phyloP scores from a whole-genome alignment of 1,284 basidiomycete species.

The Chiua sp. region DNA sequence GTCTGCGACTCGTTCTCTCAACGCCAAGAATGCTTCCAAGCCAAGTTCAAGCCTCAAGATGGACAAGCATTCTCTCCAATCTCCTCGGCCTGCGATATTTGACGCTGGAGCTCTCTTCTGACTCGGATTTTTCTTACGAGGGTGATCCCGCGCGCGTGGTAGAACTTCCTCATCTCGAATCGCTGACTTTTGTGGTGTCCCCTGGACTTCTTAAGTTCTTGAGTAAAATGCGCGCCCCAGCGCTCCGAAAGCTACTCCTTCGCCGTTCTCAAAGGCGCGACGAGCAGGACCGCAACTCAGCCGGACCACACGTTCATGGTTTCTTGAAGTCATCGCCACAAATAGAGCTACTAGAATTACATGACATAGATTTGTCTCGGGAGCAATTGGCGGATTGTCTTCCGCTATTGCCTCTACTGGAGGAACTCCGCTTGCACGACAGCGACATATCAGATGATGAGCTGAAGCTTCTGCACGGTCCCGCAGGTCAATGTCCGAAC shows the following conservation, averaged over 20 bases:
- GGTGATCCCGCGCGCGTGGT: constrained; percentile 37
- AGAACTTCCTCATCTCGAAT: constrained; percentile 44
- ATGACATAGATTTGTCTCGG: constrained; percentile 56
- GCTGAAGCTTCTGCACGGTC: constrained; percentile 46
- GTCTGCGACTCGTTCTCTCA: constrained; percentile 25
- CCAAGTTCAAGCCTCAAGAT: constrained; percentile 23
- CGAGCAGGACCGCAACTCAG: constrained; percentile 34
- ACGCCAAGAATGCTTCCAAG: constrained; percentile 1
- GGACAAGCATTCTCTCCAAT: constrained; percentile 39
- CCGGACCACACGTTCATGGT: constrained; percentile 42
- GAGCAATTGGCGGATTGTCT: constrained; percentile 50
- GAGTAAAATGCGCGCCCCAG: constrained; percentile 47
- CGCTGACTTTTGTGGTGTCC: constrained; percentile 47
- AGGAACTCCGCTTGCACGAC: constrained; percentile 62
- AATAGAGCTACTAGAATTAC: constrained; percentile 57
- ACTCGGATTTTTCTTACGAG: constrained; percentile 41
- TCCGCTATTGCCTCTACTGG: constrained; percentile 43
- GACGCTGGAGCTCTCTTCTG: constrained; percentile 45
- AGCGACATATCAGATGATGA: constrained; percentile 61
- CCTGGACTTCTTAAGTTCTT: constrained; percentile 51
- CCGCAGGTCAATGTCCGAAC: constrained; percentile 51
- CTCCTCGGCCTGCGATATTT: constrained; percentile 45
- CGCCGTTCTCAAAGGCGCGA: constrained; percentile 32
- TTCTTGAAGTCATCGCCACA: constrained; percentile 52
- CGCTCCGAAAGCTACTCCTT: constrained; percentile 51